Base-by-base conservation (phyloP, 2,329 filamentous ascomycete species). In the Atkinsonella texensis region DNA sequence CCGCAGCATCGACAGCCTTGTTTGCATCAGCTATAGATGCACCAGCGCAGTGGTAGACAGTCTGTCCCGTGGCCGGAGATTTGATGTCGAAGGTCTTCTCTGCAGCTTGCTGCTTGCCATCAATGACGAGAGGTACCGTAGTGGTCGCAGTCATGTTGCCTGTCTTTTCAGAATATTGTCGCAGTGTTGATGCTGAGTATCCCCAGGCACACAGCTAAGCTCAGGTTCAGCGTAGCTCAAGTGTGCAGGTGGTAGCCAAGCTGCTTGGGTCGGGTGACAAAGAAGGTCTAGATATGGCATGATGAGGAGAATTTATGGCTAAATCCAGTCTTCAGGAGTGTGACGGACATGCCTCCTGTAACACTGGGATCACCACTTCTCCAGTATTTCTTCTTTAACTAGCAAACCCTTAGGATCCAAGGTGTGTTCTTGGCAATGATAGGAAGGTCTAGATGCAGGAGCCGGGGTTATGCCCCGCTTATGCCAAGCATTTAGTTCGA, bases 21-120 rank as follows among this genome's bases (percentile, higher is more conserved):
- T 76, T 67, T 31, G 83, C 83, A 56, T 79, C 72, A 2, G 70
- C 66, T 46, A 77, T 77, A 39, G 75, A 69, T 2, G 81, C 79
- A 35, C 77, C 79, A 35, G 75, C 73, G 52, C 77, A 79, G 52
- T 74, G 72, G 55, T 77, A 70, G 61, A 82, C 72, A 40, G 80
- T 62, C 13, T 76, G 61, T 23, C 62, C 79, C 59, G 65, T 79
- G 60, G 47, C 61, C 2, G 85, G 84, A 48, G 73, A 79, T 56
- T 72, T 67, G 38, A 88, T 76, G 48, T 75, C 64, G 59, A 81
- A 81, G 32, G 73, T 74, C 35, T 68, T 71, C 2, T 63, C 59
- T 2, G 76, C 72, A 6, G 59, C 63, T 50, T 72, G 62, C 52
- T 80, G 72, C 58, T 65, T 58, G 44, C 72, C 72, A 53, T 68